Conservation (phyloP, 441 rosid genomes). For the Erysimum pusillum region DNA sequence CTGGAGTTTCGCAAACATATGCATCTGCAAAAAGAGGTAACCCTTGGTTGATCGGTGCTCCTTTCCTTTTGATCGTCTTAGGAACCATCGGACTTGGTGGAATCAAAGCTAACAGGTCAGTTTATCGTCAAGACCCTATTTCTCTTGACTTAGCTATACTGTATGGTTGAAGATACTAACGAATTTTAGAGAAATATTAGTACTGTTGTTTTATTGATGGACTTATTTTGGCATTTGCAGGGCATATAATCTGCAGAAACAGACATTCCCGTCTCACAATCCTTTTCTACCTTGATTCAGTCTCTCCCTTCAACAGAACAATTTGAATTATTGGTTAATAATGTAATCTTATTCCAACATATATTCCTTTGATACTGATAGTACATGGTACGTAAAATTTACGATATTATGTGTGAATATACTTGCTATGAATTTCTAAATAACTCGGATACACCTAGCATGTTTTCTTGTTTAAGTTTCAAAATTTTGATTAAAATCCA, state of each 20-base stretch:
- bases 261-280: constrained; percentile 72
- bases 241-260: constrained; percentile 79
- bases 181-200: not conserved
- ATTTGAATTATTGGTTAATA: not conserved
- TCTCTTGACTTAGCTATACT: constrained; percentile 2
- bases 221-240: constrained; percentile 46
- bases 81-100: constrained; percentile 84
- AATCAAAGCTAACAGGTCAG: constrained; percentile 70
- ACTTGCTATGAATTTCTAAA: not conserved
- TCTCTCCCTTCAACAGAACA: constrained; percentile 2
- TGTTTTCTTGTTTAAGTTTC: not conserved
- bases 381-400: not conserved
- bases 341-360: not conserved
- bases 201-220: not conserved
- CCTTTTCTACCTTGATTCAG: constrained; percentile 80
- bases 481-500: no score
- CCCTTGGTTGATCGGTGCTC: constrained; percentile 60
- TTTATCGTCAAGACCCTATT: not conserved
- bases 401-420: not conserved
- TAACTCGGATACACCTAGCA: no score
- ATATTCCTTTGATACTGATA: not conserved
- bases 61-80: constrained; percentile 65
- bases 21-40: constrained; percentile 63
- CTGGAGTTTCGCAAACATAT: constrained; percentile 59
- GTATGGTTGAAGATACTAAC: not conserved